A percentile compares a stretch with the other conserved stretches of the same genome.
phyloP scores from a whole-genome alignment of 2,329 filamentous ascomycete genomes.

The Trichoderma polysporum region DNA sequence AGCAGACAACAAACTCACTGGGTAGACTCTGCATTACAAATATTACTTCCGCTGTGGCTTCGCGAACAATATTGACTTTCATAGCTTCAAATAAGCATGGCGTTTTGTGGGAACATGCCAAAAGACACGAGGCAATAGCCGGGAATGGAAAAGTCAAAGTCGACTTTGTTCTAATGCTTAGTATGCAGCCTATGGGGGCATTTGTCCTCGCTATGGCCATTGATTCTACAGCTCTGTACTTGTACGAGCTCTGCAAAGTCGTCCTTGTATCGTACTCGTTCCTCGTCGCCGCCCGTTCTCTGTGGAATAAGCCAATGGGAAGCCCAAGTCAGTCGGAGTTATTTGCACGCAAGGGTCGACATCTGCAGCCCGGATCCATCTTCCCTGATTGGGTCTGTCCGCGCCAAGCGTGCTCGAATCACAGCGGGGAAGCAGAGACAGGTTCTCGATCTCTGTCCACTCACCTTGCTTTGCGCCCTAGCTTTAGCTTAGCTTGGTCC shows the following conservation, averaged over 20 bases:
- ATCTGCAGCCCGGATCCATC: slow-evolving; percentile 15
- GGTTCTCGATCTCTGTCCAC: neutral
- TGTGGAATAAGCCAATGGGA: slow-evolving; percentile 4
- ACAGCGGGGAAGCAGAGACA: slow-evolving; percentile 27
- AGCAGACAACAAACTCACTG: neutral
- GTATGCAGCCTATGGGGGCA: neutral
- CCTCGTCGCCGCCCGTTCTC: neutral
- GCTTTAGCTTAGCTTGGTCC: neutral
- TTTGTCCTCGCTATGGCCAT: neutral
- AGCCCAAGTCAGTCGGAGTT: neutral
- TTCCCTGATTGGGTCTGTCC: slow-evolving; percentile 32
- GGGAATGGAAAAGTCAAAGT: neutral
- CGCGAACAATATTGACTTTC: neutral
- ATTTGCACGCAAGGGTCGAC: neutral
- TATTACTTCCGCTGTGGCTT: neutral
- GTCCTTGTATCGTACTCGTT: neutral
- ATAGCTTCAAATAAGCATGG: slow-evolving; percentile 4
- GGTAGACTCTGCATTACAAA: neutral
- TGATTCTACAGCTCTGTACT: neutral
- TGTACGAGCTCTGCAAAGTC: neutral
- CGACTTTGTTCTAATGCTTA: neutral
- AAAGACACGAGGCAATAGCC: neutral
- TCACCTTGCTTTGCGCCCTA: neutral
- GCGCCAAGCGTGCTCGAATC: slow-evolving; percentile 27
- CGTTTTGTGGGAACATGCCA: neutral